Base-by-base conservation (phyloP, 1,139 yeast genomes). In the Suhomyces chickasaworum region DNA sequence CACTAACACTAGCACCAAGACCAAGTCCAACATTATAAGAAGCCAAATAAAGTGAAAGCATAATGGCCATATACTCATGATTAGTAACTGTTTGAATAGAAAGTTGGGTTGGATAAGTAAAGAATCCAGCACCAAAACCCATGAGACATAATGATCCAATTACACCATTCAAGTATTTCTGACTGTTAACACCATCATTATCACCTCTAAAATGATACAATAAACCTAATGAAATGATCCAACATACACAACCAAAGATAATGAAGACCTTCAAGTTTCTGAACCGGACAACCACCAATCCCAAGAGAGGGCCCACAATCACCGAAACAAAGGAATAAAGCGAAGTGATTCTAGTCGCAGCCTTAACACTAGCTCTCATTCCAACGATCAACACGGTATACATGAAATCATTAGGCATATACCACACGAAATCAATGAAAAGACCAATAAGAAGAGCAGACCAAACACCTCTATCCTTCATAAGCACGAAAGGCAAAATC, bases 41-140 rank as follows among this genome's bases (percentile, higher is more conserved):
- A 1, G 86, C 74, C 55, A 78, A 74, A 55, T 75, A 76, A 45
- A 83, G 61, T 1, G 87, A 78, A 36, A 83, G 73, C 30, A 82
- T 78, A 39, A 78, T 70, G n/a, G 86, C 85, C 81, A 83, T 78
- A 62, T 80, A 70, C 59, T 82, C 84, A 60, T 82, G 87, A 48
- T 78, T 75, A 22, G 85, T 80, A 47, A 78, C 76, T 1, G 88
- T 66, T 56, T 83, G 84, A 51, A 84, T 77, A 13, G 88, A 79
- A 4, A 82, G 85, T 56, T 80, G 86, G 15, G 83, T 75, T 25
- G 88, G 79, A 59, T 83, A 84, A 17, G 88, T 80, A 68, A 83
- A 83, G 63, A 85, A 74, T 8, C 88, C 86, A 41, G 88, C 86
- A 56, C 89, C 89, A 45, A 86, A 70, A 63, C 91, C 93, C 68